Conservation (phyloP, 805 yeast species). For the Saccharomycopsis olivae region DNA sequence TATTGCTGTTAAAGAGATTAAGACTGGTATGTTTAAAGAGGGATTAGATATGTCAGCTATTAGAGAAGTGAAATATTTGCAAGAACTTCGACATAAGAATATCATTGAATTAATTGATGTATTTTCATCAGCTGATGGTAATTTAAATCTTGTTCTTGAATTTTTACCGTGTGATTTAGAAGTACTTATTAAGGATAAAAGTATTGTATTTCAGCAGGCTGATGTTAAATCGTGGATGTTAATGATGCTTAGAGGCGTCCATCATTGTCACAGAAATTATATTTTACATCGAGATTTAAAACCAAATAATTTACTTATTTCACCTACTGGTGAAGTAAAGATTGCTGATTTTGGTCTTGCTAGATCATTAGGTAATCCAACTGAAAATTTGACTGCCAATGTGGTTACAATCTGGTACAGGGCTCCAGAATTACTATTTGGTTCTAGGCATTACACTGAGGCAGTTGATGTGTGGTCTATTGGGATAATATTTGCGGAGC, state of each 20-base stretch:
- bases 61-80: conserved; percentile 82
- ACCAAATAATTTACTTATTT: conserved; percentile 80
- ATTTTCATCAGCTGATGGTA: conserved; percentile 50
- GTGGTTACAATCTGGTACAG: conserved; percentile 98
- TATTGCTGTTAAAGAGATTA: conserved; percentile 92
- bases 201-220: conserved; percentile 66
- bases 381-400: conserved; percentile 68
- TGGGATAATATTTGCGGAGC: conserved; percentile 91
- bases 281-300: conserved; percentile 88
- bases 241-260: conserved; percentile 90
- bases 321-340: conserved; percentile 81
- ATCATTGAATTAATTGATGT: conserved; percentile 87
- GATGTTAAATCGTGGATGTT: conserved; percentile 90
- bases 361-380: conserved; percentile 64
- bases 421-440: conserved; percentile 88
- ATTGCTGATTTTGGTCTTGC: conserved; percentile 98
- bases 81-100: conserved; percentile 67
- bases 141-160: conserved; percentile 81
- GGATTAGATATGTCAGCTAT: conserved; percentile 97
- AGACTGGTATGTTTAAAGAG: conserved; percentile 87
- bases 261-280: conserved; percentile 89
- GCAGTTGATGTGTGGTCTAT: conserved; percentile 95
- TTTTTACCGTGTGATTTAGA: conserved; percentile 89
- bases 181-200: conserved; percentile 71
- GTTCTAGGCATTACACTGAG: conserved; percentile 79